Conservation (phyloP, 805 yeast genomes). For the Schwanniomyces pseudopolymorphus region DNA sequence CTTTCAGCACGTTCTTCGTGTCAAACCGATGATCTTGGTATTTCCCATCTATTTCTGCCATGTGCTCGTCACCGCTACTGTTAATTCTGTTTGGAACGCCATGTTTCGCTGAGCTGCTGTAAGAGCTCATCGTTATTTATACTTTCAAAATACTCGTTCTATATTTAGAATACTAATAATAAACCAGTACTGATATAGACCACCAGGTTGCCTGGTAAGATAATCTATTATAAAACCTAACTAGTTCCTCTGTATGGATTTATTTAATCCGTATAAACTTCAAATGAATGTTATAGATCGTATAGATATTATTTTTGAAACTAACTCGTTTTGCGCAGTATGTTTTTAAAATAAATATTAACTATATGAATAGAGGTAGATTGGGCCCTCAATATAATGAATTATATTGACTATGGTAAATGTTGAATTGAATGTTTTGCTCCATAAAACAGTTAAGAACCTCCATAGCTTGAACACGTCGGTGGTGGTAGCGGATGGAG, state of each 20-base stretch:
- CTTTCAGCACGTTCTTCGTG: not conserved
- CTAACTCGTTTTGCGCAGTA: not conserved
- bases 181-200: not conserved
- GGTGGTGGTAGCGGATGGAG: conserved; percentile 1
- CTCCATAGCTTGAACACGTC: conserved; percentile 14
- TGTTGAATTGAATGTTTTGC: conserved; percentile 12
- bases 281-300: not conserved
- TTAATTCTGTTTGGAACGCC: not conserved
- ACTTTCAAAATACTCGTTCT: not conserved
- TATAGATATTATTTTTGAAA: not conserved
- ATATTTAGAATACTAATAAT: not conserved
- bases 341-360: not conserved
- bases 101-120: not conserved
- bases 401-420: conserved; percentile 1
- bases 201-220: no score
- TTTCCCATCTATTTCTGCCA: not conserved
- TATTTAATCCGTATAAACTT: not conserved
- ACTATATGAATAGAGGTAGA: not conserved
- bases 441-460: conserved; percentile 16
- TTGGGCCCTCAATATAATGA: not conserved
- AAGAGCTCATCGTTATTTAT: not conserved
- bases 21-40: not conserved
- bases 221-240: no score
- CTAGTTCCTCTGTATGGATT: no score
- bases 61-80: not conserved